These are phyloP conservation scores for Solanum okadae DNA, from an alignment of 257 asterid genomes.

Conservation along the genomic window DNA sequence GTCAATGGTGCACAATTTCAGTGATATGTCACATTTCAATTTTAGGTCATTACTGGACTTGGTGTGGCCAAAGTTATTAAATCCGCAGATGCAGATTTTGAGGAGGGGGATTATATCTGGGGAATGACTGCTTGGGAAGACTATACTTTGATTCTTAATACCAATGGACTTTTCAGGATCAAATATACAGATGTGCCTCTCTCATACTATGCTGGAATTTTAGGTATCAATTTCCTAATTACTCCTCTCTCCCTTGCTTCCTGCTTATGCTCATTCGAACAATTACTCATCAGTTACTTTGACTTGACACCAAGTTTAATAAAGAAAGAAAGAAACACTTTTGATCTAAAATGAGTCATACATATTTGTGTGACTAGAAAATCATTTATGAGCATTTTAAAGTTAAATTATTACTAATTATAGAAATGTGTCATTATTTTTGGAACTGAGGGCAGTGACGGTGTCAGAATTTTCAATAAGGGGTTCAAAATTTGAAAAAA, in stretches of 20 bases:
- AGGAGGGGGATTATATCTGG: constrained; percentile 14
- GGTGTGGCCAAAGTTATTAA: constrained; percentile 10
- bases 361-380: too few relatives aligned
- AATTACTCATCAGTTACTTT: not conserved
- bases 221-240: not conserved
- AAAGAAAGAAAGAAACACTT: too few relatives aligned
- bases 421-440: too few relatives aligned
- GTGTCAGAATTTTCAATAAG: too few relatives aligned
- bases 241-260: not conserved
- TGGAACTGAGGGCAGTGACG: too few relatives aligned
- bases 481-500: too few relatives aligned
- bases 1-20: too few relatives aligned
- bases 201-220: constrained; percentile 11
- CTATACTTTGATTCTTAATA: constrained; percentile 1
- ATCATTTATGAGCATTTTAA: too few relatives aligned
- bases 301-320: too few relatives aligned
- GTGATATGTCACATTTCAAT: not conserved
- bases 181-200: constrained; percentile 1
- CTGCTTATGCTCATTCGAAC: not conserved
- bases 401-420: too few relatives aligned
- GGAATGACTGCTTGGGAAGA: constrained; percentile 18
- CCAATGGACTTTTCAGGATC: not conserved
- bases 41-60: constrained; percentile 7
- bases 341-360: too few relatives aligned
- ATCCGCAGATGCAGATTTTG: constrained; percentile 1